phyloP scores from a whole-genome alignment of 441 rosid species.

The Pelargonium exstipulatum region DNA sequence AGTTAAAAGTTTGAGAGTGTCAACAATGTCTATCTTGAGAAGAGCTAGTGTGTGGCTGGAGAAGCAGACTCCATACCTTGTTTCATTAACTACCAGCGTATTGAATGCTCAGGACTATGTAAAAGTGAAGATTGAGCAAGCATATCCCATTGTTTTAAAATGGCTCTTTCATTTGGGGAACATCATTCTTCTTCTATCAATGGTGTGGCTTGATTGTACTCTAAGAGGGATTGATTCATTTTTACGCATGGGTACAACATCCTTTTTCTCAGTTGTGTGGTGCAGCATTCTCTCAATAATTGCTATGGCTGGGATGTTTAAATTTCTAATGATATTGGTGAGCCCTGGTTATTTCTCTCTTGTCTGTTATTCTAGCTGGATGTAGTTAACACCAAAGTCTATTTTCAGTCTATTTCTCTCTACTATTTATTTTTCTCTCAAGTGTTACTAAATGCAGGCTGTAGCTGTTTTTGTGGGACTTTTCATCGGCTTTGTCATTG shows the following conservation, averaged over 20 bases:
- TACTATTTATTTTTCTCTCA: background rate
- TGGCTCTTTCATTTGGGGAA: constrained; percentile 65
- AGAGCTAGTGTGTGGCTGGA: constrained; percentile 52
- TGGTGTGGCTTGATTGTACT: constrained; percentile 87
- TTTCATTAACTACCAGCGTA: constrained; percentile 30
- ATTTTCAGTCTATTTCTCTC: constrained; percentile 18
- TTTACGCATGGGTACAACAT: constrained; percentile 74
- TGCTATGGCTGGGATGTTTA: constrained; percentile 68
- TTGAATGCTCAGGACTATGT: constrained; percentile 43
- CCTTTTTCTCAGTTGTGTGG: constrained; percentile 79
- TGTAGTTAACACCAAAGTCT: background rate
- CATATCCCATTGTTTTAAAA: constrained; percentile 54
- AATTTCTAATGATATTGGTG: constrained; percentile 62
- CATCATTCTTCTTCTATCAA: constrained; percentile 58
- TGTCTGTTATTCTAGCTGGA: background rate
- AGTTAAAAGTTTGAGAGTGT: constrained; percentile 44
- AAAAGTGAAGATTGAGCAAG: constrained; percentile 40
- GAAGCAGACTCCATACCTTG: constrained; percentile 49
- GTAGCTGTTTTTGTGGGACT: constrained; percentile 50
- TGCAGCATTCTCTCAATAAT: constrained; percentile 73
- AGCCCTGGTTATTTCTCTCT: constrained; percentile 22
- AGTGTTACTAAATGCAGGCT: constrained; percentile 33
- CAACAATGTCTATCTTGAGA: constrained; percentile 32
- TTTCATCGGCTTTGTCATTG: constrained; percentile 61
- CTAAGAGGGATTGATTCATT: constrained; percentile 85